A percentile compares a stretch with the other conserved stretches of the same genome.
phyloP scores from a whole-genome alignment of 2,329 filamentous ascomycete genomes.

The Didymella keratinophila region DNA sequence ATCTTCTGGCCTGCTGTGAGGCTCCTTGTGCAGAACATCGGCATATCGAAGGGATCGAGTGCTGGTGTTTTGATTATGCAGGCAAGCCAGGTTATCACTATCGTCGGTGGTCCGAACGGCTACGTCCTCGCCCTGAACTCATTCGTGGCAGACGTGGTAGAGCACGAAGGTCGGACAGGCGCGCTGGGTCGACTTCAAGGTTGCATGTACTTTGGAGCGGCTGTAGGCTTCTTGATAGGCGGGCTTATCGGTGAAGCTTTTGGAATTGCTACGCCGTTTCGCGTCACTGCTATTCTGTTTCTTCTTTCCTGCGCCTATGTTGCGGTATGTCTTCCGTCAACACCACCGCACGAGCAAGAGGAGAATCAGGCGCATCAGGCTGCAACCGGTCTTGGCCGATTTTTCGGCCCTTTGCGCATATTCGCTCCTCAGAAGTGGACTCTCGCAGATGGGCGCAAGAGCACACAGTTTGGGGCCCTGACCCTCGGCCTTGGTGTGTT shows the following conservation, averaged over 20 bases:
- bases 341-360: constrained; percentile 46
- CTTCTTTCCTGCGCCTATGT: constrained; percentile 54
- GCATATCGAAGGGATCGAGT: constrained; percentile 67
- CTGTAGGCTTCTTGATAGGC: constrained; percentile 69
- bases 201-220: constrained; percentile 71
- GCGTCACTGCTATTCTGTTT: constrained; percentile 67
- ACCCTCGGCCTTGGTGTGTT: constrained; percentile 73
- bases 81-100: constrained; percentile 70
- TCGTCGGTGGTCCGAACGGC: constrained; percentile 72
- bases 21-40: constrained; percentile 69
- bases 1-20: constrained; percentile 71
- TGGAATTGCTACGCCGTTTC: constrained; percentile 70
- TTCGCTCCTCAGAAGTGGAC: constrained; percentile 66
- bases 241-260: constrained; percentile 70
- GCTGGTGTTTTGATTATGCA: constrained; percentile 74
- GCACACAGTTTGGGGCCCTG: constrained; percentile 67
- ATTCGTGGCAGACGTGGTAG: constrained; percentile 70
- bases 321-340: constrained; percentile 57
- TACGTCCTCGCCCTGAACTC: constrained; percentile 75
- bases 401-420: constrained; percentile 70
- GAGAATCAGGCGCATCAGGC: constrained; percentile 29
- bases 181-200: constrained; percentile 73
- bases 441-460: constrained; percentile 59
- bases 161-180: constrained; percentile 66
- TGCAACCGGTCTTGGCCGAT: constrained; percentile 57